Conservation (phyloP, 1,284 basidiomycete species). For the Melanopsichium pennsylvanicum region DNA sequence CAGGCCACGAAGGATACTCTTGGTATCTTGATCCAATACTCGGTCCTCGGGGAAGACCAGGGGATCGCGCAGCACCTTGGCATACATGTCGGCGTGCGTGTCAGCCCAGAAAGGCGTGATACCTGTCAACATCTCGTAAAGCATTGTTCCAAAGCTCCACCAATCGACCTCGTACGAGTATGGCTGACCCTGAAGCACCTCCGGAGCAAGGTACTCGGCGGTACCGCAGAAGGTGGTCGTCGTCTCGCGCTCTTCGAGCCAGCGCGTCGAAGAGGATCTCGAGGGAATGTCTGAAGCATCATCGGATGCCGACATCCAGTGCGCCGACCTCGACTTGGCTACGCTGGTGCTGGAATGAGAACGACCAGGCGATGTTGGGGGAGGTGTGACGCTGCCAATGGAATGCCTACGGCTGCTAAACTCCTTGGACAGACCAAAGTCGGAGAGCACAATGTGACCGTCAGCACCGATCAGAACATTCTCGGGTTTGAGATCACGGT, state of each 20-base stretch:
- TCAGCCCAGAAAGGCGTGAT: constrained; percentile 98
- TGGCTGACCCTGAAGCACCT: constrained; percentile 95
- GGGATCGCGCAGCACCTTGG: constrained; percentile 84
- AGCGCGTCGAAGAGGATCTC: constrained; percentile 73
- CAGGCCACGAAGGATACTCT: constrained; percentile 90
- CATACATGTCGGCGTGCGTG: constrained; percentile 94
- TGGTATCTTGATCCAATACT: constrained; percentile 90
- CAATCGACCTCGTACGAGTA: constrained; percentile 99
- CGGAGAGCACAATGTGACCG: constrained; percentile 98
- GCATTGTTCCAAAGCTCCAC: constrained; percentile 98
- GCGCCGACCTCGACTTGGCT: constrained; percentile 85
- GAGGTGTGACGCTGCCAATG: constrained; percentile 78
- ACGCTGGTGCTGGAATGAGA: constrained; percentile 50
- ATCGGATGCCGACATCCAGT: constrained; percentile 82
- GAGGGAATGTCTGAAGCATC: constrained; percentile 26
- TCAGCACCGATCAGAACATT: constrained; percentile 99
- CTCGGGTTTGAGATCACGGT: constrained; percentile 98
- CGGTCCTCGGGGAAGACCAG: constrained; percentile 86
- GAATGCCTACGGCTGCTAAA: constrained; percentile 77
- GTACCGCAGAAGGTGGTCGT: constrained; percentile 99
- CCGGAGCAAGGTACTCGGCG: constrained; percentile 98
- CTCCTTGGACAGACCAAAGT: constrained; percentile 92
- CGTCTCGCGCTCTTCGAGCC: constrained; percentile 94
- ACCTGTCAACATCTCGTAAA: constrained; percentile 99
- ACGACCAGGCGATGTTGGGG: constrained; percentile 70